Conservation (phyloP, 2,329 filamentous ascomycete species). For the Setomelanomma holmii region DNA sequence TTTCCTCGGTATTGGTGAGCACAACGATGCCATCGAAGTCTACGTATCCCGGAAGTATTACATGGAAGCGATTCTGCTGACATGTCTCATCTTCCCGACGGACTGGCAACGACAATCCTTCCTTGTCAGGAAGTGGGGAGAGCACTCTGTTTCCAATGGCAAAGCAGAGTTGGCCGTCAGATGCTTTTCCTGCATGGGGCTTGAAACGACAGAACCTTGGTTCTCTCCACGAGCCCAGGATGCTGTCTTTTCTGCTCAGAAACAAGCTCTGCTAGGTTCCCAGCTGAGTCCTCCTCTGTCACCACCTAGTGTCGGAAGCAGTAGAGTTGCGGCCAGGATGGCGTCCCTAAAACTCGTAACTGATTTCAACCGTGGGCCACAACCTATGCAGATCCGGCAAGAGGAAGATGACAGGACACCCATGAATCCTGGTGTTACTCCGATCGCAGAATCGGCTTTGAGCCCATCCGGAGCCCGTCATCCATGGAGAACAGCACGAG, state of each 20-base stretch:
- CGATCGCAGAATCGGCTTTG: conserved; percentile 73
- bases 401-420: conserved; percentile 72
- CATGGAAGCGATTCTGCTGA: conserved; percentile 91
- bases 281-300: conserved; percentile 74
- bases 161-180: conserved; percentile 90
- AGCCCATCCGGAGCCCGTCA: conserved; percentile 67
- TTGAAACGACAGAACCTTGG: conserved; percentile 87
- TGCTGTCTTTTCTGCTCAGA: conserved; percentile 63
- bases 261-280: conserved; percentile 59
- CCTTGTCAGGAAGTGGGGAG: conserved; percentile 93
- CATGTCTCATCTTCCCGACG: conserved; percentile 79
- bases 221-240: conserved; percentile 79
- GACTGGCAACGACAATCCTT: conserved; percentile 93
- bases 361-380: conserved; percentile 68
- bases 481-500: conserved; percentile 48
- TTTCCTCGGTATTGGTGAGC: conserved; percentile 88
- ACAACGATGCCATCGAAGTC: conserved; percentile 94
- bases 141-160: conserved; percentile 84
- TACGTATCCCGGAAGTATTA: conserved; percentile 91
- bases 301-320: conserved; percentile 66
- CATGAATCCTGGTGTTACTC: conserved; percentile 81
- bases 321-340: conserved; percentile 72
- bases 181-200: conserved; percentile 89
- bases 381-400: conserved; percentile 69
- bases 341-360: conserved; percentile 91